Evolutionary conservation across 169 alveolate species (phyloP), one percentile per base, ranked within the genome.

Genomic region (Babesia ovis): DNA sequence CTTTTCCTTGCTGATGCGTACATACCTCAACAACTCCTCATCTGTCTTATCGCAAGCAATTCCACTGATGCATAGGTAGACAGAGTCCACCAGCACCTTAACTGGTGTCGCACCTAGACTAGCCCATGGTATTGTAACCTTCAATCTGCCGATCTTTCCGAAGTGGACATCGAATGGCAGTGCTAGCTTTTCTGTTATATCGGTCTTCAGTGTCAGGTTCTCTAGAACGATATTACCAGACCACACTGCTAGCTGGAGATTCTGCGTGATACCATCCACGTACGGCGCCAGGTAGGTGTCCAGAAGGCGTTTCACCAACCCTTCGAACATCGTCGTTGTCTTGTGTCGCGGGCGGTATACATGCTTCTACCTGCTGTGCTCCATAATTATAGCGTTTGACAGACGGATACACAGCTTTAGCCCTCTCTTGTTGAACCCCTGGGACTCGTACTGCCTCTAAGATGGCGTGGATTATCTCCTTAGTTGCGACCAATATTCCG

Each of bases 161-260:
- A 81, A 86, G 32, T 84, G 84, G 12, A 85, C 70, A 45, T 83
- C 74, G 31, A 86, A 64, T n/a, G 92, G 92, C 18, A 86, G 72
- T 11, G 85, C 88, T 23, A 86, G 62, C 54, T 62, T 84, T 41
- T 86, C 92, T 23, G 94, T 77, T 68, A 91, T 89, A 54, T 91
- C 93, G 43, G 90, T 88, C 84, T 91, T 91, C 37, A 91, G 81
- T 51, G 86, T 83, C 58, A 91, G 59, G 41, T 89, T 91, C 43
- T 89, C 92, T 46, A 91, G 75, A 41, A 77, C 90, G n/a, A 91
- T 86, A 64, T 91, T 85, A 34, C 95, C 95, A 29, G 93, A 86
- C 95, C 95, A 91, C 11, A 91, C 94, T 11, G 93, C 95, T 83
- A 91, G 85, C 42, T 89, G 92, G 50, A 91, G 68, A 71, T 91